Conservation (phyloP, 139 green algal species). For the Micractinium conductrix region DNA sequence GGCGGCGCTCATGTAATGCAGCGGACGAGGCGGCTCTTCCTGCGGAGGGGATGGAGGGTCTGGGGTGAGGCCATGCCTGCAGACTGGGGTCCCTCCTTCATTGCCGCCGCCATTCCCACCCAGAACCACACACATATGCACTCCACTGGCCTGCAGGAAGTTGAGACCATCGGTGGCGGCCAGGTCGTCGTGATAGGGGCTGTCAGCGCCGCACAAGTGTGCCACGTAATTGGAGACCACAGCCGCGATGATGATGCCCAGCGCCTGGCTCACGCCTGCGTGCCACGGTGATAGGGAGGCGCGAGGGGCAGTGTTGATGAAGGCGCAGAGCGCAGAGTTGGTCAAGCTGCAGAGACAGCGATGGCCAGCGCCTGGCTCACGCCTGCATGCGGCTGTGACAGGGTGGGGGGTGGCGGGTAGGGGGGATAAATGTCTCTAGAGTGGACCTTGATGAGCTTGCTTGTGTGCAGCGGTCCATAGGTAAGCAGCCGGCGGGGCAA, state of each 20-base stretch:
- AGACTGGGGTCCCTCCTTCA: too few species aligned
- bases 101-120: too few species aligned
- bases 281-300: not conserved
- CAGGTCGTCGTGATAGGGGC: slow-evolving; percentile 89
- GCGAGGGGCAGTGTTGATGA: not conserved
- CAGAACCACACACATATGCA: not conserved
- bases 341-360: slow-evolving; percentile 77
- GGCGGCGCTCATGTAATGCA: slow-evolving; percentile 58
- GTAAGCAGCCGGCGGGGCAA: too few species aligned
- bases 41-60: slow-evolving; percentile 81
- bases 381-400: not conserved
- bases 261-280: slow-evolving; percentile 65
- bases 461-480: too few species aligned
- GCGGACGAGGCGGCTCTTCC: slow-evolving; percentile 68
- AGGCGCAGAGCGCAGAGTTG: too few species aligned
- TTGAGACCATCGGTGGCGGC: slow-evolving; percentile 80
- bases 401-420: too few species aligned
- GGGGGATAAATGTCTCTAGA: too few species aligned
- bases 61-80: slow-evolving; percentile 24
- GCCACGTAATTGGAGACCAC: slow-evolving; percentile 86
- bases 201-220: slow-evolving; percentile 75
- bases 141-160: slow-evolving; percentile 61
- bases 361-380: slow-evolving; percentile 80
- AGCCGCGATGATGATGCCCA: slow-evolving; percentile 80
- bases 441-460: too few species aligned